Conservation (phyloP, 768 basidiomycete genomes). For the Gautieria morchelliformis region DNA sequence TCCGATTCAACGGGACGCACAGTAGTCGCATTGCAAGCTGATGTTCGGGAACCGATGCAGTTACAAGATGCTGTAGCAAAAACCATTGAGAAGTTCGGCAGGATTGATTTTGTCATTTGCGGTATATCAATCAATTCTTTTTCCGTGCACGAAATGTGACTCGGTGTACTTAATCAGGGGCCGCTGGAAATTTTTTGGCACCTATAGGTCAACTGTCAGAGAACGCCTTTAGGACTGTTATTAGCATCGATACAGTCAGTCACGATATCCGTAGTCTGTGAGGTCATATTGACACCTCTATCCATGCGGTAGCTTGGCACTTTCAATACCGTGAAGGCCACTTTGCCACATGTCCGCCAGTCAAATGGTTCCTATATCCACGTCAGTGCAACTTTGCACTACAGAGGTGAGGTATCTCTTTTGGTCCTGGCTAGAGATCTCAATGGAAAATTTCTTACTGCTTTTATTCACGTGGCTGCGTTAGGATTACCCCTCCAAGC, state of each 20-base stretch:
- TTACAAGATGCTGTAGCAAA: slow-evolving; percentile 67
- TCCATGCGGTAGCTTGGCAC: slow-evolving; percentile 61
- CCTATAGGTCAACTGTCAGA: slow-evolving; percentile 77
- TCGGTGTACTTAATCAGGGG: slow-evolving; percentile 44
- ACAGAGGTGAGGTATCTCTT: slow-evolving; percentile 42
- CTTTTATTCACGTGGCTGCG: slow-evolving; percentile 4
- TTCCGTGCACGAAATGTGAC: not conserved
- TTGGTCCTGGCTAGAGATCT: not conserved
- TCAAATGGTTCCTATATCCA: slow-evolving; percentile 79
- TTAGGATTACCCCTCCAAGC: slow-evolving; percentile 77
- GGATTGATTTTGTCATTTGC: slow-evolving; percentile 92
- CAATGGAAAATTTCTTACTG: not conserved
- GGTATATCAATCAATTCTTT: slow-evolving; percentile 35
- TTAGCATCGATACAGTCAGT: slow-evolving; percentile 86
- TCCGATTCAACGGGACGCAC: slow-evolving; percentile 54
- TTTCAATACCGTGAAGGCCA: slow-evolving; percentile 92
- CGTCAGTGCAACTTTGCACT: slow-evolving; percentile 84
- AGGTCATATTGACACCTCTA: not conserved
- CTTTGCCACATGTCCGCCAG: slow-evolving; percentile 60
- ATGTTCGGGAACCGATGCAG: slow-evolving; percentile 71
- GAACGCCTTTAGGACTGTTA: slow-evolving; percentile 85
- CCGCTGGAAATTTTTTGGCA: slow-evolving; percentile 93
- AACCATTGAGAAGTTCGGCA: slow-evolving; percentile 68
- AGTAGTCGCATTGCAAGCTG: slow-evolving; percentile 68
- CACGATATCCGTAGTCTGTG: not conserved